These are phyloP conservation scores for Oldenlandia corymbosa DNA, from an alignment of 257 asterid species.

Conservation along the genomic window DNA sequence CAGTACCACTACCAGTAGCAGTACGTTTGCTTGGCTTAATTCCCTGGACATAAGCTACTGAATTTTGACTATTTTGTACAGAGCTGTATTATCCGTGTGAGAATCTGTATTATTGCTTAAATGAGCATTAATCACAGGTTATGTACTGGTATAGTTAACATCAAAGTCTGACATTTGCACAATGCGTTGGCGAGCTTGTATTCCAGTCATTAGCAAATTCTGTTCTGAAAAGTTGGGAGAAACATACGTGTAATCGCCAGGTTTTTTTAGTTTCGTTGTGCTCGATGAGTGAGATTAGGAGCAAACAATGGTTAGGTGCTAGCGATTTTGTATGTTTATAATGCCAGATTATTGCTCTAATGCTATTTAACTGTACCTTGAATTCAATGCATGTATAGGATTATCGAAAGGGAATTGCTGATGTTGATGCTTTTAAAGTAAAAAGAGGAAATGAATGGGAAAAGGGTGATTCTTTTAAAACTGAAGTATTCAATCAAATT, in stretches of 20 bases:
- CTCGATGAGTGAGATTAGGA: neutral
- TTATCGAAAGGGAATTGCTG: too few species aligned
- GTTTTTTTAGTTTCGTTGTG: too few species aligned
- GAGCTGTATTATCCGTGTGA: neutral
- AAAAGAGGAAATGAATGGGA: too few species aligned
- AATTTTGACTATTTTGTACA: constrained; percentile 19
- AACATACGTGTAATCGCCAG: too few species aligned
- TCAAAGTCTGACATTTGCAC: neutral
- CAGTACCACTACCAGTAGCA: neutral
- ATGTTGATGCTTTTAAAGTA: too few species aligned
- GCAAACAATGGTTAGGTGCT: too few species aligned
- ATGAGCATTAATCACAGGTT: neutral
- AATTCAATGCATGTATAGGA: too few species aligned
- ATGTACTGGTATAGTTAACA: constrained; percentile 4
- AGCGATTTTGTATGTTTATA: too few species aligned
- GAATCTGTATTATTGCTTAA: neutral
- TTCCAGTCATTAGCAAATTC: neutral
- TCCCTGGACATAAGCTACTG: constrained; percentile 12
- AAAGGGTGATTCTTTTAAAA: too few species aligned
- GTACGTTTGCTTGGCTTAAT: constrained; percentile 5
- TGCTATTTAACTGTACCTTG: too few species aligned
- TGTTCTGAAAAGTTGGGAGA: neutral
- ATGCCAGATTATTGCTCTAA: too few species aligned
- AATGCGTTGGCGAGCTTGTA: neutral
- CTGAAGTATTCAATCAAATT: too few species aligned